Base-by-base conservation (phyloP, 2,329 filamentous ascomycete genomes). In the Stylonectria norvegica region DNA sequence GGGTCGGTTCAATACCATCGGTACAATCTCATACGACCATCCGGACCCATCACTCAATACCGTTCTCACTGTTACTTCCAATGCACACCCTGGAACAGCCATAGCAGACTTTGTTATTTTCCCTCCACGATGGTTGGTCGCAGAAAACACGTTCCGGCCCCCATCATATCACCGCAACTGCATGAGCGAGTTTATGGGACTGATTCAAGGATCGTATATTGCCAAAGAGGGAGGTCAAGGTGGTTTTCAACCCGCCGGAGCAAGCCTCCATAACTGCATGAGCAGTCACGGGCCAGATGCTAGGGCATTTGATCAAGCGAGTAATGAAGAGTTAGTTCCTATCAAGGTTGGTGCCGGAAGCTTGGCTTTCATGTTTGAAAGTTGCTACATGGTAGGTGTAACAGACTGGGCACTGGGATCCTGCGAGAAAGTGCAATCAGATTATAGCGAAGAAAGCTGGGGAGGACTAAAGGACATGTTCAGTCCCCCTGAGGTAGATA, bases 371-470 rank as follows among this genome's bases (percentile, higher is more conserved):
- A 84, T 85, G 80, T 84, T 84, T 52, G 80, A 85, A 70, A 84
- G 76, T 50, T 79, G 73, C 40, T 57, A 85, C 36, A 84, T 86
- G 79, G 70, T 87, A 4, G 83, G 83, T 0, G 81, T 87, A 15
- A 85, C 83, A 2, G 79, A 85, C 38, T 88, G 83, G 83, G 83
- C 82, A 1, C 63, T 78, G 39, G 62, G 67, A 51, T 72, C 77
- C 43, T 93, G 74, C 42, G 61, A 65, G 47, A 78, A 76, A 61
- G 70, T 78, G 11, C 76, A 79, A 69, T 69, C 78, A 40, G 77
- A 77, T 43, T 93, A 93, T 57, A 88, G 80, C 57, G 76, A 80
- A 31, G 83, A 91, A 66, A 89, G 84, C 59, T 93, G 88, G 87
- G 38, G 38, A n/a, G 46, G 40, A 3, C 11, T 56, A 10, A 34